Conservation (phyloP, 176 grass and related monocot species). For the Triticum aestivum region DNA sequence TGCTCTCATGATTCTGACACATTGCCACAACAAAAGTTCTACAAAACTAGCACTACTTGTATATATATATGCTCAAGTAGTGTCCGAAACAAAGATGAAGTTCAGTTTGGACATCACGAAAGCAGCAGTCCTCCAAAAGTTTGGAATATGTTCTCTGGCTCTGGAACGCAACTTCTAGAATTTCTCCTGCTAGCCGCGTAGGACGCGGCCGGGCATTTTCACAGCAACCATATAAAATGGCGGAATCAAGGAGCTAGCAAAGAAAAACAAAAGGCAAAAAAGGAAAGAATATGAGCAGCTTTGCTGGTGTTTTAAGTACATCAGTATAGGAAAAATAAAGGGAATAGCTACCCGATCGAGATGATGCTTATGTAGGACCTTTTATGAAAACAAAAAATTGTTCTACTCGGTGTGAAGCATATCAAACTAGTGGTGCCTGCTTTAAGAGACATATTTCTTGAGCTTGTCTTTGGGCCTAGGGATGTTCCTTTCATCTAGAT, state of each 20-base stretch:
- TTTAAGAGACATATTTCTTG: conserved; percentile 63
- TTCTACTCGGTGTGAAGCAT: conserved; percentile 31
- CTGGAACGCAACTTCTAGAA: conserved; percentile 30
- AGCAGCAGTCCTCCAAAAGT: conserved; percentile 27
- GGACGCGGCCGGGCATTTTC: conserved; percentile 29
- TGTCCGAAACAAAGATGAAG: conserved; percentile 29
- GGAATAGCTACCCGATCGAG: conserved; percentile 7
- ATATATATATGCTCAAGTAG: neutral
- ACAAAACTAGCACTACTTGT: neutral
- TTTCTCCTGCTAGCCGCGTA: conserved; percentile 18
- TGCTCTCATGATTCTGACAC: conserved; percentile 38
- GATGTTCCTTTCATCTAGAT: conserved; percentile 55
- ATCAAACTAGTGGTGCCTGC: conserved; percentile 48
- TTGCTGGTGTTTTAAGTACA: conserved; percentile 34
- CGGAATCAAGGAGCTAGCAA: conserved; percentile 31
- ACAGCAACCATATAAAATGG: conserved; percentile 29
- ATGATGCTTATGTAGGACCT: conserved; percentile 40
- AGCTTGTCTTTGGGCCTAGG: conserved; percentile 29
- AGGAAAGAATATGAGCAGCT: conserved; percentile 16
- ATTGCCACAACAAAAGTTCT: conserved; percentile 25
- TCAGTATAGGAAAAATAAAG: conserved; percentile 4
- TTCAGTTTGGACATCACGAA: conserved; percentile 37
- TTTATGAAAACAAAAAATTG: conserved; percentile 24
- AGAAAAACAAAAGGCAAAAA: conserved; percentile 20
- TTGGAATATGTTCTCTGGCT: conserved; percentile 51